These are phyloP conservation scores for Monascus ruber DNA, from an alignment of 2,329 filamentous ascomycete species.

Conservation along the genomic window DNA sequence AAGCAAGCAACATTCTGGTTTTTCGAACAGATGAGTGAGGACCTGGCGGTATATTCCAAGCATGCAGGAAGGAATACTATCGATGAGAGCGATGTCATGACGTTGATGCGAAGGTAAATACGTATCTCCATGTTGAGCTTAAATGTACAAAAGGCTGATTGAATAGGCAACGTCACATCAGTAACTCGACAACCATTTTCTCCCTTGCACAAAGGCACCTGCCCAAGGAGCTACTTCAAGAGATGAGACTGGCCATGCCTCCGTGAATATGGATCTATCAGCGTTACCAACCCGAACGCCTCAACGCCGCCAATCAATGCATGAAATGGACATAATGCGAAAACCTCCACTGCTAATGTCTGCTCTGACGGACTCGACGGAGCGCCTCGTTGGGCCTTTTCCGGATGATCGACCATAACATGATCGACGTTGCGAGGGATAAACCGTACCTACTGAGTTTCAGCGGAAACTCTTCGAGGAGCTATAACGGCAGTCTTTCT, in stretches of 20 bases:
- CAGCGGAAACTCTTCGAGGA: constrained; percentile 8
- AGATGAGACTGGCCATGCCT: constrained; percentile 45
- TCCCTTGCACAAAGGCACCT: constrained; percentile 75
- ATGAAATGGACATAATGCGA: too few relatives aligned
- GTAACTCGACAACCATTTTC: constrained; percentile 61
- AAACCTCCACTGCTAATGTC: constrained; percentile 27
- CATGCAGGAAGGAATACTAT: constrained; percentile 78
- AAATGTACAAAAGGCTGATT: constrained; percentile 16
- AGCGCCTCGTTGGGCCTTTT: constrained; percentile 66
- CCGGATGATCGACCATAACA: constrained; percentile 92
- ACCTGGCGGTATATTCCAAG: constrained; percentile 65
- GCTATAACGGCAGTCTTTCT: neutral
- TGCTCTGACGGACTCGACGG: constrained; percentile 64
- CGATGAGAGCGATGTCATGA: constrained; percentile 71
- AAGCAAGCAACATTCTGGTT: constrained; percentile 81
- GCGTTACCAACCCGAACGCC: constrained; percentile 23
- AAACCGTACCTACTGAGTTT: constrained; percentile 62
- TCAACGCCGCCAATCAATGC: constrained; percentile 10
- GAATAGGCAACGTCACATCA: constrained; percentile 65
- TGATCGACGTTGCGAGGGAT: constrained; percentile 73
- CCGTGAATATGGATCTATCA: constrained; percentile 14
- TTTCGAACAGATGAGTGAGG: constrained; percentile 76
- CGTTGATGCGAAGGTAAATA: constrained; percentile 70
- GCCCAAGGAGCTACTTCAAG: constrained; percentile 70
- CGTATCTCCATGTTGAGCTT: neutral